phyloP scores from a whole-genome alignment of 2,329 filamentous ascomycete genomes.

The Colletotrichum sp. region DNA sequence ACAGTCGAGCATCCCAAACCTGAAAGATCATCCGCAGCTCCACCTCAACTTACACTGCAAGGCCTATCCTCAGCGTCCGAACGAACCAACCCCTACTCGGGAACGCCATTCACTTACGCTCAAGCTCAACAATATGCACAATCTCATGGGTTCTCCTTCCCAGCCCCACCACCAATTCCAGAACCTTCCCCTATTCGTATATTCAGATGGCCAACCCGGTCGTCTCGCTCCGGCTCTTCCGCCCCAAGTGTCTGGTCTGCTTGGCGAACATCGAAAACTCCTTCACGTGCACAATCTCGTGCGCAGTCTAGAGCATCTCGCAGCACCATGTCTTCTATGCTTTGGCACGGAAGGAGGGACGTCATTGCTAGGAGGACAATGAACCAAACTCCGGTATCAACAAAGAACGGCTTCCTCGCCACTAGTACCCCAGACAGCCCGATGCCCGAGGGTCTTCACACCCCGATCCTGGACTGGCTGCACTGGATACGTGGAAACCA shows the following conservation, averaged over 20 bases:
- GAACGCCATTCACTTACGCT: slow-evolving; percentile 9
- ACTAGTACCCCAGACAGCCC: background rate
- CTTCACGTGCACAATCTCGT: background rate
- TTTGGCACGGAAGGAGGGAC: slow-evolving; percentile 14
- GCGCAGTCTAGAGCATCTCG: background rate
- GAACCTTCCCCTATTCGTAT: slow-evolving; percentile 15
- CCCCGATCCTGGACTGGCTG: slow-evolving; percentile 13
- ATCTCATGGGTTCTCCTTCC: slow-evolving; percentile 1
- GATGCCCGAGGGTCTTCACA: background rate
- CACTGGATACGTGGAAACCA: slow-evolving; percentile 12
- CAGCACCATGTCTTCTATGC: slow-evolving; percentile 16
- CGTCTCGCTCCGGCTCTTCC: background rate
- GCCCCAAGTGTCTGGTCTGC: background rate
- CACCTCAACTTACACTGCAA: background rate
- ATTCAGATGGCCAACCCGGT: slow-evolving; percentile 19
- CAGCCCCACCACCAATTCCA: background rate
- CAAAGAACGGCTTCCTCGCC: background rate
- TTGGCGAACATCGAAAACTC: background rate
- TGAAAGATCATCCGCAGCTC: background rate
- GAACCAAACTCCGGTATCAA: background rate
- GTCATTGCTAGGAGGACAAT: slow-evolving; percentile 5
- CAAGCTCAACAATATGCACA: slow-evolving; percentile 19
- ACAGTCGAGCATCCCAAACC: background rate
- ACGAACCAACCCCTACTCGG: background rate
- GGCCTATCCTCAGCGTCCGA: background rate